Evolutionary conservation across 2,329 filamentous ascomycete genomes (phyloP).

Genomic region (Pseudonectria buxi): DNA sequence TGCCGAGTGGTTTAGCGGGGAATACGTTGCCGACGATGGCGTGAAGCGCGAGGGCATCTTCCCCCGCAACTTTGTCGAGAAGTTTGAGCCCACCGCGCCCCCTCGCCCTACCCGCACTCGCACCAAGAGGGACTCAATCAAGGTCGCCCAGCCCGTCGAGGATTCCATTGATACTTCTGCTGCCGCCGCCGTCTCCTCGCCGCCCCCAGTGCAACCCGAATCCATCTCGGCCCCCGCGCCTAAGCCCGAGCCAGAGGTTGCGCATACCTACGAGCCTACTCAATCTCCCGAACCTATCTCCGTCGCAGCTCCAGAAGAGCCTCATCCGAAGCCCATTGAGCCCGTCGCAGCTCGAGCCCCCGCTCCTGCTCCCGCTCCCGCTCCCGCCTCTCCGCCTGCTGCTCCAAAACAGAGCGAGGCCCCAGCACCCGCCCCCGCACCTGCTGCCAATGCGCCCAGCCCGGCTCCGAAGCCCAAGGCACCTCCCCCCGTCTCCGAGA

Average conservation of each 20-base stretch:
- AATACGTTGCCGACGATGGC: constrained; percentile 73
- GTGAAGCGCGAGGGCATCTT: constrained; percentile 79
- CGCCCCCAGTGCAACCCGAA: constrained; percentile 24
- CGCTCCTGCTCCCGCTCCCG: constrained; percentile 14
- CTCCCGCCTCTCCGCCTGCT: constrained; percentile 22
- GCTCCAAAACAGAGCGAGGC: constrained; percentile 12
- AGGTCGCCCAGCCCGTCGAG: constrained; percentile 30
- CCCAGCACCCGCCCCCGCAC: constrained; percentile 16
- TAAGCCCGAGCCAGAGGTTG: constrained; percentile 30
- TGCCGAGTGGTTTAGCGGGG: constrained; percentile 86
- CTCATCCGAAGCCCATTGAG: constrained; percentile 29
- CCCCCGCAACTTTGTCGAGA: constrained; percentile 95
- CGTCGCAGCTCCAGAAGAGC: constrained; percentile 21
- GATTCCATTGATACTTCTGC: constrained; percentile 18
- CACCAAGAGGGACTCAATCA: constrained; percentile 49
- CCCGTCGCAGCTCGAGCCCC: constrained; percentile 27
- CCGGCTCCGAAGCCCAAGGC: constrained; percentile 34
- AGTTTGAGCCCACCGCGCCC: constrained; percentile 84
- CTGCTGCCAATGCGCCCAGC: constrained; percentile 26
- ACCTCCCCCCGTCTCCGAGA: constrained; percentile 63
- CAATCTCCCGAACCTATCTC: constrained; percentile 29
- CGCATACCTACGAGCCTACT: constrained; percentile 26
- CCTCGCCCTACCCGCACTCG: constrained; percentile 74
- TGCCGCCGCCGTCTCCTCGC: constrained; percentile 29
- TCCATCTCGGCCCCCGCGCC: constrained; percentile 26